A percentile compares a stretch with the other conserved stretches of the same genome.
These are phyloP conservation scores for Persicaria tinctoria DNA, from an alignment of 148 eudicot genomes.

Conservation along the genomic window DNA sequence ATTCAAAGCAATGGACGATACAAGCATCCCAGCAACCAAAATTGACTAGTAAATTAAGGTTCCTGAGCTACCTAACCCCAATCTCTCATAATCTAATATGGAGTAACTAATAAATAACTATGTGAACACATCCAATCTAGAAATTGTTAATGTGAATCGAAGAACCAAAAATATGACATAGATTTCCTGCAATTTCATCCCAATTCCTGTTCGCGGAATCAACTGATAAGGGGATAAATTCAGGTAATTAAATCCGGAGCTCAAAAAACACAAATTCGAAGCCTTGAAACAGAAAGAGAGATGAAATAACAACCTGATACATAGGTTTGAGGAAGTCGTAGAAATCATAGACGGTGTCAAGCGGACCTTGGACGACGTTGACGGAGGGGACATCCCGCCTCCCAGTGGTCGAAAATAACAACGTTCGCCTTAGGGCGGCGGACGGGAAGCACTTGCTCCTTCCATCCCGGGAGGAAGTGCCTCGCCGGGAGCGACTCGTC, in stretches of 20 bases:
- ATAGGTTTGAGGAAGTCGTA: conserved; percentile 56
- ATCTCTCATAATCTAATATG: too few species aligned
- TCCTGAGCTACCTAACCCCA: too few species aligned
- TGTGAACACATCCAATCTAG: too few species aligned
- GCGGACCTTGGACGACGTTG: conserved; percentile 30
- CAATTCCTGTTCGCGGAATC: not conserved
- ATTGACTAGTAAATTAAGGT: too few species aligned
- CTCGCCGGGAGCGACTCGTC: conserved; percentile 68
- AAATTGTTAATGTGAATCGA: too few species aligned
- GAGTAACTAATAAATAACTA: too few species aligned
- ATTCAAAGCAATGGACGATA: too few species aligned
- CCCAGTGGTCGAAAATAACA: conserved; percentile 71
- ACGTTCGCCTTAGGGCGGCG: conserved; percentile 45
- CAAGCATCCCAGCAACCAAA: too few species aligned
- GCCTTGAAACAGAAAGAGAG: not conserved
- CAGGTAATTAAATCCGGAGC: not conserved
- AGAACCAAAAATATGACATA: too few species aligned
- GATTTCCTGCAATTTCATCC: not conserved
- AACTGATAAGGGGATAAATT: not conserved
- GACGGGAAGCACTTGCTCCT: conserved; percentile 17
- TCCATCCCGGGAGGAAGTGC: conserved; percentile 42
- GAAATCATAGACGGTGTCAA: conserved; percentile 63
- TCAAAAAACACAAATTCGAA: not conserved
- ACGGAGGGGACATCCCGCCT: conserved; percentile 50
- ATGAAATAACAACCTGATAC: conserved; percentile 44